phyloP scores from a whole-genome alignment of 805 yeast genomes.

The Priceomyces carsonii region DNA sequence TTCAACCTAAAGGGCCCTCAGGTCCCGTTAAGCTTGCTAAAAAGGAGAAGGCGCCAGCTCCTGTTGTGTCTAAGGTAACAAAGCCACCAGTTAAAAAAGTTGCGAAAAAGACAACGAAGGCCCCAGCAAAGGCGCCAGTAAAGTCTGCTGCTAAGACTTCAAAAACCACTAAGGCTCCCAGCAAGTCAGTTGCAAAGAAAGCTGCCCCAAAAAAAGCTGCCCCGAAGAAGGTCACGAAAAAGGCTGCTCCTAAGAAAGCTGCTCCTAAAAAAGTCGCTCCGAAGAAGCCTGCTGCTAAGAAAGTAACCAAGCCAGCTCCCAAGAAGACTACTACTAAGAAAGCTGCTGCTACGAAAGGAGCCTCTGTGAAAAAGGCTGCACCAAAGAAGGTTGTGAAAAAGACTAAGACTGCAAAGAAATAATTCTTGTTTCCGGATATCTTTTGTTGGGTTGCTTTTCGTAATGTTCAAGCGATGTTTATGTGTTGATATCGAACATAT shows the following conservation, averaged over 20 bases:
- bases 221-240: slow-evolving; percentile 20
- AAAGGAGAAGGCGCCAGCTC: slow-evolving; percentile 29
- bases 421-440: neutral
- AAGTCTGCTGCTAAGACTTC: slow-evolving; percentile 15
- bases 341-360: slow-evolving; percentile 13
- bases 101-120: slow-evolving; percentile 12
- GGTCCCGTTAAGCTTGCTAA: slow-evolving; percentile 76
- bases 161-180: slow-evolving; percentile 18
- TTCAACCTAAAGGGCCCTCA: slow-evolving; percentile 88
- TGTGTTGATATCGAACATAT: neutral
- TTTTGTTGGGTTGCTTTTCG: too few relatives aligned
- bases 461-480: neutral
- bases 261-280: slow-evolving; percentile 14
- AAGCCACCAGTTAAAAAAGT: slow-evolving; percentile 19
- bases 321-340: slow-evolving; percentile 23
- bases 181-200: slow-evolving; percentile 17
- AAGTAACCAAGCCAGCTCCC: slow-evolving; percentile 18
- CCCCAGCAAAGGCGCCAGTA: slow-evolving; percentile 8
- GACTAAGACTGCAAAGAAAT: slow-evolving; percentile 6
- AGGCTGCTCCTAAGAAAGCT: slow-evolving; percentile 21
- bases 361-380: slow-evolving; percentile 18
- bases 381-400: slow-evolving; percentile 10
- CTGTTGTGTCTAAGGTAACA: slow-evolving; percentile 31
- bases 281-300: slow-evolving; percentile 28
- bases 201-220: slow-evolving; percentile 17